Evolutionary conservation across 139 green algal genomes (phyloP), one percentile per base, ranked within the genome.

Genomic region (Tetraselmis striata): DNA sequence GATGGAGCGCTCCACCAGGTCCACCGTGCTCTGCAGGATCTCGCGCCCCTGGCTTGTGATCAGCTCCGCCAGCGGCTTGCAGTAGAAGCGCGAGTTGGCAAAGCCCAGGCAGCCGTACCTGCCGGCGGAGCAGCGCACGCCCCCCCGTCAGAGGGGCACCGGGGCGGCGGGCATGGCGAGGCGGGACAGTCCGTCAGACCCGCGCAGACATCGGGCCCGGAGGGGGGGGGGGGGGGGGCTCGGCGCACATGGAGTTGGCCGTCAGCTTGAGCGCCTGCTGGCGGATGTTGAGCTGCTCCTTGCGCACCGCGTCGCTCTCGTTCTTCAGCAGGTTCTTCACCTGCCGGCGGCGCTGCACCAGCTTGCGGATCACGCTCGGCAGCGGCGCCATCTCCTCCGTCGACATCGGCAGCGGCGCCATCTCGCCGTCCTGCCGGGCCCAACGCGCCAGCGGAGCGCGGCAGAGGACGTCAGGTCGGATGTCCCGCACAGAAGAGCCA

Each of bases 81-180:
- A 95, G 85, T 93, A 99, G 89, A 99, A 99, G 80, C 97, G 92
- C 2, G 85, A 94, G 88, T 93, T 89, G 82, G 75, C 85, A 87
- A 99, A 99, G 32, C 97, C 97, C 67, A 99, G 90, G 89, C 97
- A 99, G 58, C 97, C 97, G 83, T 99, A 99, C 88, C 92, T n/a
- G n/a, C n/a, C n/a, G n/a, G n/a, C n/a, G n/a, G n/a, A n/a, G n/a
- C n/a, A n/a, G n/a, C n/a, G n/a, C n/a, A 90, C 11, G n/a, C 59
- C 18, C 23, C 80, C 18, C 22, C 22, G 23, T 27, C 81, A n/a
- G 22, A 82, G 32, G n/a, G n/a, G n/a, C n/a, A n/a, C n/a, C n/a
- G n/a, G n/a, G n/a, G n/a, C n/a, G n/a, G n/a, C n/a, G n/a, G n/a
- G n/a, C n/a, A n/a, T n/a, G n/a, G n/a, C n/a, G n/a, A n/a, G n/a